phyloP scores from a whole-genome alignment of 2,329 filamentous ascomycete genomes.

The Fusarium floridanum region DNA sequence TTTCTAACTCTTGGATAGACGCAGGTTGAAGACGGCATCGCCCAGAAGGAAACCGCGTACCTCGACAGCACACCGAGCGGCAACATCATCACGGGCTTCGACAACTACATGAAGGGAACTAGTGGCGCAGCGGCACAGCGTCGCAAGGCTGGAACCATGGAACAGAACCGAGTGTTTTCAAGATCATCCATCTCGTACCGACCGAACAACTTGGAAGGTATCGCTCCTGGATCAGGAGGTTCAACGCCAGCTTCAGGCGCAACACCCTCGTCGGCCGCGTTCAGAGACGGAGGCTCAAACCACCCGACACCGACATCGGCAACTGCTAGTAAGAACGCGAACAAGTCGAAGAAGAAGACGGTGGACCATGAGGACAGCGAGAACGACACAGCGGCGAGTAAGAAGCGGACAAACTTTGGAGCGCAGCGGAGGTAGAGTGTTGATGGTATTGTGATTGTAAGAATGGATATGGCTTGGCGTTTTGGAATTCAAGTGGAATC shows the following conservation, averaged over 20 bases:
- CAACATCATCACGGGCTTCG: slow-evolving; percentile 98
- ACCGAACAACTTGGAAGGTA: slow-evolving; percentile 51
- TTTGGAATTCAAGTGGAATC: slow-evolving; percentile 10
- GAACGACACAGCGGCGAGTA: slow-evolving; percentile 65
- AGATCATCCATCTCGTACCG: slow-evolving; percentile 74
- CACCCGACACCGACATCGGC: slow-evolving; percentile 69
- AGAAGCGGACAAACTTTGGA: slow-evolving; percentile 71
- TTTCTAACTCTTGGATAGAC: slow-evolving; percentile 46
- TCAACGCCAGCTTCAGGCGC: slow-evolving; percentile 51
- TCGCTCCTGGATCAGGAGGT: slow-evolving; percentile 53
- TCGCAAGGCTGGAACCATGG: slow-evolving; percentile 73
- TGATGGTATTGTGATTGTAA: not conserved
- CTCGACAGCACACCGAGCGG: slow-evolving; percentile 90
- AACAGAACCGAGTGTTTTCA: slow-evolving; percentile 81
- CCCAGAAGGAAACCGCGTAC: slow-evolving; percentile 86
- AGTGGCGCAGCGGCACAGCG: slow-evolving; percentile 73
- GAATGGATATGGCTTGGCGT: slow-evolving; percentile 13
- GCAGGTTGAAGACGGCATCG: slow-evolving; percentile 81
- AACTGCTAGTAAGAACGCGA: slow-evolving; percentile 58
- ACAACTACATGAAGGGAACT: slow-evolving; percentile 95
- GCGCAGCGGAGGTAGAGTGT: slow-evolving; percentile 62
- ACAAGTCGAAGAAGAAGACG: slow-evolving; percentile 67
- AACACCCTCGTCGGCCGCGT: slow-evolving; percentile 66
- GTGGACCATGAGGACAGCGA: slow-evolving; percentile 68
- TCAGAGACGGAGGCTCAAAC: slow-evolving; percentile 63